These are phyloP conservation scores for Roridomyces roridus DNA, from an alignment of 768 basidiomycete species.

Conservation along the genomic window DNA sequence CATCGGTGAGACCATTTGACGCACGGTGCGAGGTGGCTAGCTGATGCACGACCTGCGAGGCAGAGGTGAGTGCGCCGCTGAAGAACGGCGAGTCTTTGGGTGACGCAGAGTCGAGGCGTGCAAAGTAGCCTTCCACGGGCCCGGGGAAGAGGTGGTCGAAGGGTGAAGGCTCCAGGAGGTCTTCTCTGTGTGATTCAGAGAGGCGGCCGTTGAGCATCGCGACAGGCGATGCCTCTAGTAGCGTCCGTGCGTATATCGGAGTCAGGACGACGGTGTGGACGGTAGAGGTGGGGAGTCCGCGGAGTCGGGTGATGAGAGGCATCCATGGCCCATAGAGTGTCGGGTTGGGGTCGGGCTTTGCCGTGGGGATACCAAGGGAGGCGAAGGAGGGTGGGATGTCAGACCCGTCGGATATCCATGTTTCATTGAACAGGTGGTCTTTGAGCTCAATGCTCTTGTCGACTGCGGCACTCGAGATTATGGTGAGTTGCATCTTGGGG, in stretches of 20 bases:
- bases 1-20: neutral
- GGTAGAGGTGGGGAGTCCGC: neutral
- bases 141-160: conserved; percentile 14
- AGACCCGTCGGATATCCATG: neutral
- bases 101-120: conserved; percentile 11
- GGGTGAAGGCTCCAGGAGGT: conserved; percentile 12
- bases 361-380: conserved; percentile 4
- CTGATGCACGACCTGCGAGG: neutral
- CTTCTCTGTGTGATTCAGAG: conserved; percentile 7
- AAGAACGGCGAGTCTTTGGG: conserved; percentile 17
- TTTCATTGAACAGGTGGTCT: conserved; percentile 8
- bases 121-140: conserved; percentile 16
- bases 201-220: conserved; percentile 14
- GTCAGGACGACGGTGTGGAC: conserved; percentile 7
- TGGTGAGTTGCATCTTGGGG: too few species aligned
- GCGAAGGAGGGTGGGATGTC: conserved; percentile 4
- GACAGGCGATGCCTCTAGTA: conserved; percentile 9
- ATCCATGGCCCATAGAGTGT: conserved; percentile 13
- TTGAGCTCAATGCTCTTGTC: too few species aligned
- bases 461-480: too few species aligned
- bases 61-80: neutral
- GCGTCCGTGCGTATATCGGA: conserved; percentile 10
- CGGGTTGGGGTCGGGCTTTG: neutral
- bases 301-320: conserved; percentile 11
- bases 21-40: conserved; percentile 9